Conservation (phyloP, 352 stramenopile genomes). For the Globisporangium spiculum region DNA sequence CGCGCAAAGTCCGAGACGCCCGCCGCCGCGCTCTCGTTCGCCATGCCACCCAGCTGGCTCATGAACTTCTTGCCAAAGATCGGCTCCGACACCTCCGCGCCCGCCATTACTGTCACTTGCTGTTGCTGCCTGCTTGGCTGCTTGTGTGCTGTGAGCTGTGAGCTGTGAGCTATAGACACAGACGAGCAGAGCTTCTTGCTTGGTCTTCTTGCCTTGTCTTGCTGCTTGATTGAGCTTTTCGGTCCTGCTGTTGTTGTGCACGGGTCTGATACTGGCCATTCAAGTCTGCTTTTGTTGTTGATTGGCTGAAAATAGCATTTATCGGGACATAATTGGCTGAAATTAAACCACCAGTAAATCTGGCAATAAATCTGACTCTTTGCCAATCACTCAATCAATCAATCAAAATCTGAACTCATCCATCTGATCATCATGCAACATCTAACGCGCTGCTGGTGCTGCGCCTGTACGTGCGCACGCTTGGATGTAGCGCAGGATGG, state of each 20-base stretch:
- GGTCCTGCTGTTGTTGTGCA: neutral
- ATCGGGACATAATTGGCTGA: too few relatives aligned
- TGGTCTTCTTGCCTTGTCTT: neutral
- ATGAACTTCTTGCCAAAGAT: conserved; percentile 86
- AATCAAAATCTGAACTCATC: neutral
- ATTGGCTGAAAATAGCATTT: neutral
- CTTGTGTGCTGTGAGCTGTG: neutral
- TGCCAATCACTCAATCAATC: too few relatives aligned
- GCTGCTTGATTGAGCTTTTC: neutral
- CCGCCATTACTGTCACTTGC: neutral
- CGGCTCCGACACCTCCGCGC: conserved; percentile 33
- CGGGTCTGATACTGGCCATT: neutral
- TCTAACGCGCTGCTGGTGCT: neutral
- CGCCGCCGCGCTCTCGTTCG: conserved; percentile 69
- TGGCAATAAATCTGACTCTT: too few relatives aligned
- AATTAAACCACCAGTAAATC: too few relatives aligned
- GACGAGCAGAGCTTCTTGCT: neutral
- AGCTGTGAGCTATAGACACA: neutral
- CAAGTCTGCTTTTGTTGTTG: neutral
- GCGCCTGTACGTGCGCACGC: neutral
- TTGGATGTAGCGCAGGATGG: conserved; percentile 42
- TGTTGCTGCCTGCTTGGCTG: neutral
- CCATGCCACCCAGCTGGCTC: conserved; percentile 70
- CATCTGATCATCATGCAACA: neutral
- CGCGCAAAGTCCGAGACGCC: conserved; percentile 77